Base-by-base conservation (phyloP, 2,329 filamentous ascomycete species). In the Aspergillus pseudoglaucus region DNA sequence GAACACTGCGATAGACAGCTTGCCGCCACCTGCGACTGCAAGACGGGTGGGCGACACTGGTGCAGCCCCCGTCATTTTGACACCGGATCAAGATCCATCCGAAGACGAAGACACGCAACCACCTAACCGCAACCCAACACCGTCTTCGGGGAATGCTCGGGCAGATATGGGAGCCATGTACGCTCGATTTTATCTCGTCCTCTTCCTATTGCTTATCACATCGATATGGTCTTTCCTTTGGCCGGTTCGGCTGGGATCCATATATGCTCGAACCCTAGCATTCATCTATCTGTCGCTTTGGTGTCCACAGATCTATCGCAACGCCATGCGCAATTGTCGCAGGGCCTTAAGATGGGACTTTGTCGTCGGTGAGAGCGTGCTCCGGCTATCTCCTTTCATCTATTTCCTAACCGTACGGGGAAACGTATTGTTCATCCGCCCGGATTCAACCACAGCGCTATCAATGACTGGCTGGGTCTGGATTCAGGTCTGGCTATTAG, bases 331-430 rank as follows among this genome's bases (percentile, higher is more conserved):
- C 46, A 96, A 96, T 69, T 95, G 90, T 67, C 88, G 90, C 37
- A 88, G 87, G 59, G 90, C 91, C 1, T 76, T 97, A n/a, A 80
- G 84, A 3, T 96, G 90, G 90, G 85, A 87, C 50, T 98, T 95
- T 63, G 85, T 95, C 47, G 63, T 90, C 18, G 90, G 90, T 2
- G 88, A 95, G 66, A 93, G 87, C 42, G 59, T 85, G 4, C 76
- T 95, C 6, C 84, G 93, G 1, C 73, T 95, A 5, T 70, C 87
- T 1, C 91, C 93, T 0, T 81, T 96, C 47, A 77, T 85, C 1
- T 97, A 97, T 65, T 91, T 97, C 61, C 94, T 90, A 65, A 75
- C 86, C 12, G 81, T 83, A 46, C 72, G 79, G 20, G 82, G 85
- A 51, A 98, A 97, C 60, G 83, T 96, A 18, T 73, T 95, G 2